Base-by-base conservation (phyloP, 2,329 filamentous ascomycete genomes). In the Colletotrichum sp. region DNA sequence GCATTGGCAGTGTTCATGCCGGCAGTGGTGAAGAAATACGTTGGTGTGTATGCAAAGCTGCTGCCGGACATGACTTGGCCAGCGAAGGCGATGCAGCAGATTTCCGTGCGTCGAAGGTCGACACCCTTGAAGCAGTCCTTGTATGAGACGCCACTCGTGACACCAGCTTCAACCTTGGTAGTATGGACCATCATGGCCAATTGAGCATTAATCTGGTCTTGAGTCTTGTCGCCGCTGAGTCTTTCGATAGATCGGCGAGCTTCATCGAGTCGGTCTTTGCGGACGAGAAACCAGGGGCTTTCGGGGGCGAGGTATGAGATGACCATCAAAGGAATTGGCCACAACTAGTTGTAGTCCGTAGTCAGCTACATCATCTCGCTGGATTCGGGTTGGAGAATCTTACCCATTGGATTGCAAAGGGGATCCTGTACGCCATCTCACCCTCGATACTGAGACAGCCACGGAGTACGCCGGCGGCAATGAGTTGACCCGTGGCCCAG, bases 11-110 rank as follows among this genome's bases (percentile, higher is more conserved):
- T 77, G 63, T 81, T 77, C 74, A 88, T 84, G 64, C 88, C 87
- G 1, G 86, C 84, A 75, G 87, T 86, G 34, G 85, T 82, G 80
- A 87, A 88, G 80, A 89, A 88, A 81, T 87, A 88, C 4, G 85
- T 86, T 16, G 85, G 84, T 7, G 80, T 85, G 76, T 87, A 87
- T 78, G 84, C 84, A 18, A 86, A 81, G 18, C 84, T 82, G 57
- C 83, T 83, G 12, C 87, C 84, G 48, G 84, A 82, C 6, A 84
- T 84, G 76, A 86, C 85, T 77, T 88, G 87, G 1, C 82, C 84
- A 24, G 85, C 77, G 78, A 86, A 85, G 7, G 82, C 82, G 63
- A 86, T 79, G 71, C 85, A 83, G 24, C 84, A 84, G 28, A 88
- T 87, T 72, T 88, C 86, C 1, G 86, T 88, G 28, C 87, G 83